These are phyloP conservation scores for Mangifera indica DNA, from an alignment of 345 rosid species.

Conservation along the genomic window DNA sequence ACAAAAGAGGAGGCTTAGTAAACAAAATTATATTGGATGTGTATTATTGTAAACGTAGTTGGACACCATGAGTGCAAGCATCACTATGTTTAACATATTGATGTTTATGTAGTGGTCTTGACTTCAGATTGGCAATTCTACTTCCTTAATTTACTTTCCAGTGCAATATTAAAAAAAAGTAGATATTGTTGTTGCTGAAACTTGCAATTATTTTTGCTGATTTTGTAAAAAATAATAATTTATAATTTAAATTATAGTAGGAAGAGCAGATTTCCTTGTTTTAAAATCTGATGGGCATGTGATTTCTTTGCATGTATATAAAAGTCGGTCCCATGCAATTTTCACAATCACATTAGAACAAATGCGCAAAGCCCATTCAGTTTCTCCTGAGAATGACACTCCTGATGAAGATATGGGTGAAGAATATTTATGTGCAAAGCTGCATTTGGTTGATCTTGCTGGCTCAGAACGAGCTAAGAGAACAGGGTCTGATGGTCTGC, in stretches of 20 bases:
- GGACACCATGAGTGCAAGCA: slow-evolving; percentile 9
- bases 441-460: slow-evolving; percentile 86
- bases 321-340: slow-evolving; percentile 91
- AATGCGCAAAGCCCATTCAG: slow-evolving; percentile 53
- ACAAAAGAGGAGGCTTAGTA: neutral
- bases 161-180: neutral
- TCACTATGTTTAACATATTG: neutral
- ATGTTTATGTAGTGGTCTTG: slow-evolving; percentile 4
- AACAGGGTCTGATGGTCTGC: slow-evolving; percentile 79
- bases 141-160: neutral
- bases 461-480: slow-evolving; percentile 90
- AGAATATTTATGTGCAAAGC: slow-evolving; percentile 76
- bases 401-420: slow-evolving; percentile 57
- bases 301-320: slow-evolving; percentile 36
- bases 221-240: neutral
- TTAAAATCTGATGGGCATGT: slow-evolving; percentile 25
- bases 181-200: neutral
- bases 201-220: neutral
- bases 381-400: slow-evolving; percentile 39
- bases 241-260: slow-evolving; percentile 5
- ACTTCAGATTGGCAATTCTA: neutral
- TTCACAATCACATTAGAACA: slow-evolving; percentile 89
- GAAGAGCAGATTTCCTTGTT: slow-evolving; percentile 16
- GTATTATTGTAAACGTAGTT: neutral
- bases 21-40: neutral